Evolutionary conservation across 1,284 basidiomycete genomes (phyloP).

Genomic region (Microbotryum silenes-acaulis): DNA sequence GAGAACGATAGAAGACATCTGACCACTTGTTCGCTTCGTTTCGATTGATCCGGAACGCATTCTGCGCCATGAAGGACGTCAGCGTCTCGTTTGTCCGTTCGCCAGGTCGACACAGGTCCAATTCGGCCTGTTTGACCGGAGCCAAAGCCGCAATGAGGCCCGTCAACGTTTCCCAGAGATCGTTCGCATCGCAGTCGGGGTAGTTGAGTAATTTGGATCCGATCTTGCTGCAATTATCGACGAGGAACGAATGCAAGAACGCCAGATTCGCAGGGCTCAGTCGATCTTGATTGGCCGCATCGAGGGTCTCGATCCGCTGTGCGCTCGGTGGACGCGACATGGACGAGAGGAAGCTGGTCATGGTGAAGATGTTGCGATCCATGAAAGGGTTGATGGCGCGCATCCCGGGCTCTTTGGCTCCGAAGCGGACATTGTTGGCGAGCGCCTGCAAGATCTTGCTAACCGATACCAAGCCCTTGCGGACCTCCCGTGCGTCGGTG

Average conservation of each 20-base stretch:
- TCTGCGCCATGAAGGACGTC: slow-evolving; percentile 61
- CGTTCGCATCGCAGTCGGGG: slow-evolving; percentile 53
- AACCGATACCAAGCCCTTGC: slow-evolving; percentile 71
- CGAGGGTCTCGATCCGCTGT: slow-evolving; percentile 51
- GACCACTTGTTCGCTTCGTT: slow-evolving; percentile 50
- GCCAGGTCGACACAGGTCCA: neutral
- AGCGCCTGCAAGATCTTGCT: slow-evolving; percentile 87
- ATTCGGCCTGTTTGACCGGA: neutral
- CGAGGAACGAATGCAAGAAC: slow-evolving; percentile 71
- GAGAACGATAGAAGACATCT: slow-evolving; percentile 60
- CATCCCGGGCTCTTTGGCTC: slow-evolving; percentile 74
- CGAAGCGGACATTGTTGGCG: slow-evolving; percentile 86
- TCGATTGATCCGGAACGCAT: slow-evolving; percentile 48
- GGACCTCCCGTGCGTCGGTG: slow-evolving; percentile 46
- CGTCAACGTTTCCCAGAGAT: slow-evolving; percentile 40
- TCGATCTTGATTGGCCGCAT: slow-evolving; percentile 59
- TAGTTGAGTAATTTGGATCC: slow-evolving; percentile 51
- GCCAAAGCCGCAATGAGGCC: slow-evolving; percentile 4
- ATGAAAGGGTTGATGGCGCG: slow-evolving; percentile 70
- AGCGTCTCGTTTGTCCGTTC: slow-evolving; percentile 43
- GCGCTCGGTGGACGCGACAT: neutral
- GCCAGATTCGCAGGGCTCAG: slow-evolving; percentile 38
- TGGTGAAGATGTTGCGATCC: slow-evolving; percentile 42
- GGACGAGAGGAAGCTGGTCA: slow-evolving; percentile 66
- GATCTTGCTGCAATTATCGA: slow-evolving; percentile 72